Evolutionary conservation across 129 eudicot species (phyloP).

Genomic region (Solidago caesia): DNA sequence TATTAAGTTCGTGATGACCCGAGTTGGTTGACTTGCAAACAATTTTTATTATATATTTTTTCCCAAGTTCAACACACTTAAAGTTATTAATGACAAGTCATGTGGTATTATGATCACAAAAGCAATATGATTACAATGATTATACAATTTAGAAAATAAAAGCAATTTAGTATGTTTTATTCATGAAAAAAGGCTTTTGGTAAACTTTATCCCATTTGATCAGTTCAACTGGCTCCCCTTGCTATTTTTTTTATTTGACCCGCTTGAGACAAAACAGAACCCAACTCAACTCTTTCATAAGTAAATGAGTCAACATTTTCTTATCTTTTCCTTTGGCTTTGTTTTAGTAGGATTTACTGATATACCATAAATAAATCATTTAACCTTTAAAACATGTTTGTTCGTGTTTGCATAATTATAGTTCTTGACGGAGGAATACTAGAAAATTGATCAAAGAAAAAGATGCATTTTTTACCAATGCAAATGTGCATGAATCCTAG

Average conservation of each 20-base stretch:
- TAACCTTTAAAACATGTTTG: background rate
- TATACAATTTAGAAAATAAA: background rate
- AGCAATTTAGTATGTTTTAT: background rate
- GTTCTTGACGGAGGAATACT: background rate
- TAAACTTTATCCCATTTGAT: background rate
- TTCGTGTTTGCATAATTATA: background rate
- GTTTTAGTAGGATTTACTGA: background rate
- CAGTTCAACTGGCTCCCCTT: too few species aligned
- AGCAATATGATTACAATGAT: background rate
- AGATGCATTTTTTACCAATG: slow-evolving; percentile 33
- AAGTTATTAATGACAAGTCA: background rate
- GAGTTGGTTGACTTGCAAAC: background rate
- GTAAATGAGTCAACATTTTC: background rate
- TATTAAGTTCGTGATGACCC: background rate
- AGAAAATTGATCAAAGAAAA: background rate
- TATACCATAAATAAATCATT: too few species aligned
- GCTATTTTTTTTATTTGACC: too few species aligned
- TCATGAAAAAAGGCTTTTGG: background rate
- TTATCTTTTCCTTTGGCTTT: background rate
- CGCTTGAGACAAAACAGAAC: background rate
- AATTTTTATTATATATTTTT: background rate
- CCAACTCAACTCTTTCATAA: background rate
- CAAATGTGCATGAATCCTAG: too few species aligned
- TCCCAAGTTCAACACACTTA: too few species aligned
- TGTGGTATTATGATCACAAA: background rate